Conservation (phyloP, 495 filamentous ascomycete species). For the Daldinia caldariorum region DNA sequence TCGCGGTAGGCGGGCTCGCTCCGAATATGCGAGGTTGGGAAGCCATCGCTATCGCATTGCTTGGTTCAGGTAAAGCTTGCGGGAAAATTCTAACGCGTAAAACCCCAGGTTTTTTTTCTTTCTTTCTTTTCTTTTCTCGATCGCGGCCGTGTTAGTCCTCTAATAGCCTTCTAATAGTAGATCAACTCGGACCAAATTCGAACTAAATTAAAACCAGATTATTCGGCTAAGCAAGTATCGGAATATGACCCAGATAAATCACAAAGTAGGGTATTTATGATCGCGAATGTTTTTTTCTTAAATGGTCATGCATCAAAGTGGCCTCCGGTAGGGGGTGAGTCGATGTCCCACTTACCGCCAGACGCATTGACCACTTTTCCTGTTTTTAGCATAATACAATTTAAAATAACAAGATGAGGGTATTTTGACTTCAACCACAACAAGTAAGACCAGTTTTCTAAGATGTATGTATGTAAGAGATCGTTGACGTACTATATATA, state of each 20-base stretch:
- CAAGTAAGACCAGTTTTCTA: not conserved
- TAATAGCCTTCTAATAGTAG: not conserved
- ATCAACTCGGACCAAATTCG: constrained; percentile 1
- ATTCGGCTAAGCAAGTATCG: not conserved
- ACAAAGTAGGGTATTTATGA: constrained; percentile 9
- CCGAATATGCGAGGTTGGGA: constrained; percentile 13
- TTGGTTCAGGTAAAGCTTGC: not conserved
- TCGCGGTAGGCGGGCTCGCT: not conserved
- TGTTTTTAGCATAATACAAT: constrained; percentile 4
- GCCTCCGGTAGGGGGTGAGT: constrained; percentile 15
- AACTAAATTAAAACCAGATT: constrained; percentile 3
- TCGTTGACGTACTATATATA: not conserved
- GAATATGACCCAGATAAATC: constrained; percentile 6
- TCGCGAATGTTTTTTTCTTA: constrained; percentile 14
- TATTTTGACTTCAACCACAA: not conserved
- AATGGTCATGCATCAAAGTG: constrained; percentile 10
- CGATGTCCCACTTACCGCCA: constrained; percentile 29
- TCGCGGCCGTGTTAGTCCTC: not conserved
- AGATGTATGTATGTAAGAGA: not conserved
- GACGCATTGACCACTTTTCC: constrained; percentile 32
- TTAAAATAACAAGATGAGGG: constrained; percentile 7
- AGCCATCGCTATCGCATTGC: constrained; percentile 20
- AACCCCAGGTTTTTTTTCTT: constrained; percentile 2
- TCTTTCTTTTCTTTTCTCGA: no score
- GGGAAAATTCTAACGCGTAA: constrained; percentile 4